These are phyloP conservation scores for Phytopythium delawarense DNA, from an alignment of 352 stramenopile genomes.

Conservation along the genomic window DNA sequence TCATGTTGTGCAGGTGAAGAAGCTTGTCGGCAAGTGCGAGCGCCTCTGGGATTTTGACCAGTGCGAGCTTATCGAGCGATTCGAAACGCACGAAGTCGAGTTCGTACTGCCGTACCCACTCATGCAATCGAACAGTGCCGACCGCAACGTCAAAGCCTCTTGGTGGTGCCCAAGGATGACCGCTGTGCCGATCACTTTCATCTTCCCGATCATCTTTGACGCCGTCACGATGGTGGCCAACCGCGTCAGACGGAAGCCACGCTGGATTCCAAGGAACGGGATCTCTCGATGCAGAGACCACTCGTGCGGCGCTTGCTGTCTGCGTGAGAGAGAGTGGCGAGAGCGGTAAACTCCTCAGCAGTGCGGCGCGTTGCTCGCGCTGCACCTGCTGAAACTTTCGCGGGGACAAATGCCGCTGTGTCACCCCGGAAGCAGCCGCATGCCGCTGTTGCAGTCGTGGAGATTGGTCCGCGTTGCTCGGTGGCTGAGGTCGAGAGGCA, in stretches of 20 bases:
- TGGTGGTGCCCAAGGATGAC: background rate
- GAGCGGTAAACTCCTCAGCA: constrained; percentile 23
- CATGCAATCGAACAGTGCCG: constrained; percentile 24
- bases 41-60: constrained; percentile 48
- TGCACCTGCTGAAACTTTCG: constrained; percentile 42
- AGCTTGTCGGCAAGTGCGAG: constrained; percentile 42
- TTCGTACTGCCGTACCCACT: constrained; percentile 46
- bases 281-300: background rate
- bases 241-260: constrained; percentile 16
- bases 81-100: constrained; percentile 39
- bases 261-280: constrained; percentile 29
- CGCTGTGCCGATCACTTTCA: background rate
- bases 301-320: background rate
- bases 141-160: background rate
- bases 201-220: background rate
- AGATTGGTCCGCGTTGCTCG: background rate
- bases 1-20: constrained; percentile 14
- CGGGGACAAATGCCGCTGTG: constrained; percentile 30
- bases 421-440: background rate
- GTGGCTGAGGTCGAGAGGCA: background rate
- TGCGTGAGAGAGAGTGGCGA: constrained; percentile 16
- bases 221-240: background rate
- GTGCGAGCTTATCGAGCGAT: constrained; percentile 39
- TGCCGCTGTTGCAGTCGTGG: background rate
- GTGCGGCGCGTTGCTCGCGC: constrained; percentile 24